Percentiles rank a stretch among this genome's conserved stretches.
Evolutionary conservation across 73 alveolate genomes (phyloP).

Genomic region (Breviolum minutum): DNA sequence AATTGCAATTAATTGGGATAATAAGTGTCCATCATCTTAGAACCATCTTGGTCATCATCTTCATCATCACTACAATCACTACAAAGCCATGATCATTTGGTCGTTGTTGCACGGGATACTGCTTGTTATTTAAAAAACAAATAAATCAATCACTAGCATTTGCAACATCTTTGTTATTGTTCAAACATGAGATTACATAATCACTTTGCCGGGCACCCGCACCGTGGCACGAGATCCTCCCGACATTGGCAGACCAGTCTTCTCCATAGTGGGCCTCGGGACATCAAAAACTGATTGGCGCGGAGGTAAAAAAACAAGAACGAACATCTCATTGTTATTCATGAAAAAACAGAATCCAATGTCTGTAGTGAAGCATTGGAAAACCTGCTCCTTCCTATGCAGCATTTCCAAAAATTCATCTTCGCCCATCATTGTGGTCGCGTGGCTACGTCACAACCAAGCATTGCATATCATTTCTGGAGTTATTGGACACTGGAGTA

Average conservation of each 20-base stretch:
- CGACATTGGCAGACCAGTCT: conserved; percentile 42
- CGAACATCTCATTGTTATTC: not conserved
- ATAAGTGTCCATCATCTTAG: too few species aligned
- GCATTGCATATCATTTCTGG: too few species aligned
- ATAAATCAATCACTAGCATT: not conserved
- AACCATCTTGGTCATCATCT: too few species aligned
- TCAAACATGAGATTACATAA: not conserved
- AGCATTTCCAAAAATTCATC: too few species aligned
- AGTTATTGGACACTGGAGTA: too few species aligned
- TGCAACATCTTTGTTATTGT: not conserved
- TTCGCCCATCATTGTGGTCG: too few species aligned
- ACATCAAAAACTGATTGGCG: not conserved
- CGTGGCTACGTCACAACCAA: too few species aligned
- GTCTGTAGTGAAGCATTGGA: not conserved
- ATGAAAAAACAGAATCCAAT: not conserved
- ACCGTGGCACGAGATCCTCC: conserved; percentile 86
- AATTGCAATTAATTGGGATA: too few species aligned
- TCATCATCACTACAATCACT: too few species aligned
- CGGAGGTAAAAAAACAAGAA: too few species aligned
- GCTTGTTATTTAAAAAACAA: not conserved
- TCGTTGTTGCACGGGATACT: too few species aligned
- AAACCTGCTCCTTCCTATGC: not conserved
- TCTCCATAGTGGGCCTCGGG: conserved; percentile 86
- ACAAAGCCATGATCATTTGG: too few species aligned
- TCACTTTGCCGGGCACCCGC: not conserved